These are phyloP conservation scores for Parastagonospora nodorum DNA, from an alignment of 2,329 filamentous ascomycete genomes.

Conservation along the genomic window DNA sequence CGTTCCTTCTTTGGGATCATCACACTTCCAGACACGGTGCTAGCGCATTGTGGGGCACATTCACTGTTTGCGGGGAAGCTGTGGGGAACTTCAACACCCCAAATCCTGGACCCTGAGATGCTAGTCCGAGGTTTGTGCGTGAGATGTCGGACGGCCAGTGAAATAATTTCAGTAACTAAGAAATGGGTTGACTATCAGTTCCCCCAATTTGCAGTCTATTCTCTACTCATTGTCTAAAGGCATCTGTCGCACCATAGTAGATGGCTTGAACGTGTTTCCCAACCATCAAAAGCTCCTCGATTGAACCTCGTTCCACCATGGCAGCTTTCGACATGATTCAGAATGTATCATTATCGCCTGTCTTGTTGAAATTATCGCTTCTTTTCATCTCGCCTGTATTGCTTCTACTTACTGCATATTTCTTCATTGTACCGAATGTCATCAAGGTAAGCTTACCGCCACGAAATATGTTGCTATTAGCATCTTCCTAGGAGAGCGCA, in stretches of 20 bases:
- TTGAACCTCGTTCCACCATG: slow-evolving; percentile 7
- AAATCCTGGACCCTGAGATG: neutral
- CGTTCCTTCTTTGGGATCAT: neutral
- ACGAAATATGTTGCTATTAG: neutral
- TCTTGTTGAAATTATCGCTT: slow-evolving; percentile 18
- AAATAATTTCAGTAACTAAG: no score
- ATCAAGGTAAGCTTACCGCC: slow-evolving; percentile 35
- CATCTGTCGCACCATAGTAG: no score
- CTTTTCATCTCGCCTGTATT: slow-evolving; percentile 21
- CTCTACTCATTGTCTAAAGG: no score
- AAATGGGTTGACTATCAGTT: no score
- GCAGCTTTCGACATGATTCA: slow-evolving; percentile 10
- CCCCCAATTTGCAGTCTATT: no score
- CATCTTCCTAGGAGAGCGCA: no score
- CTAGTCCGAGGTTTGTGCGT: no score
- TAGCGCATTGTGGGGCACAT: slow-evolving; percentile 10
- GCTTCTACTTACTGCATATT: slow-evolving; percentile 29
- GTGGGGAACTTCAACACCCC: slow-evolving; percentile 5
- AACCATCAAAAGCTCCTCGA: neutral
- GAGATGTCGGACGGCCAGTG: no score
- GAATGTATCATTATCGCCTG: neutral
- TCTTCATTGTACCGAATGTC: slow-evolving; percentile 36
- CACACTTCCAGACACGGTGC: neutral
- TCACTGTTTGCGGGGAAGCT: slow-evolving; percentile 10
- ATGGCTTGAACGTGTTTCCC: no score